Base-by-base conservation (phyloP, 2,329 filamentous ascomycete species). In the Thermoascus crustaceus region DNA sequence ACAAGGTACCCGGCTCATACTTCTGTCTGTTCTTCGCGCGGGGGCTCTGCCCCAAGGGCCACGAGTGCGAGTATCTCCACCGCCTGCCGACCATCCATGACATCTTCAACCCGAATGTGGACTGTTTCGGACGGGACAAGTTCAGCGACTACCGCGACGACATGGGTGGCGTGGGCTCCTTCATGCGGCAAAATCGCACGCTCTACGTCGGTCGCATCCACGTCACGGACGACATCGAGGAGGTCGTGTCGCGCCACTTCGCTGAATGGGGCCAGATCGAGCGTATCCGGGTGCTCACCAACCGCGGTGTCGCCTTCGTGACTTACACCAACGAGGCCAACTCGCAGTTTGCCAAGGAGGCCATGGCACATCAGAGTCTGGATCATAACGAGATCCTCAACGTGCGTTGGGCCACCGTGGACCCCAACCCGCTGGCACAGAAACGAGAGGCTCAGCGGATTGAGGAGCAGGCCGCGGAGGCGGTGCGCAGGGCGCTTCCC, bases 221-320 rank as follows among this genome's bases (percentile, higher is more conserved):
- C 59, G 89, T 94, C 22, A 89, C 82, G 8, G 91, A 96, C 59
- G 89, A 96, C 54, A 95, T 96, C 43, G 89, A 98, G 57, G 91
- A 98, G 63, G 77, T 96, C 22, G 89, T 96, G 4, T 81, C 89
- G 19, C 74, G 93, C 9, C 91, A 98, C 63, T 95, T 96, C 57
- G 82, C 86, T 16, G 91, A 98, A 72, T 98, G 88, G 88, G 91
- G 91, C 0, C 83, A 88, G 52, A 70, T 98, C 32, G 89, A 96
- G 58, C 76, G 91, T 29, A 80, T 82, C 30, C 80, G 91, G 18
- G 89, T 96, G 2, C 68, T 98, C 9, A 95, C 93, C 38, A 80
- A 78, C 1, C 70, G 89, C 25, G 93, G 91, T 36, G 91, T 98
- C 13, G 93, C 81, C 0, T 98, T 98, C 58, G 80, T 98, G 37